Percentiles rank a stretch among this genome's conserved stretches.
These are phyloP conservation scores for Candida insectorum DNA, from an alignment of 805 yeast genomes.

Conservation along the genomic window DNA sequence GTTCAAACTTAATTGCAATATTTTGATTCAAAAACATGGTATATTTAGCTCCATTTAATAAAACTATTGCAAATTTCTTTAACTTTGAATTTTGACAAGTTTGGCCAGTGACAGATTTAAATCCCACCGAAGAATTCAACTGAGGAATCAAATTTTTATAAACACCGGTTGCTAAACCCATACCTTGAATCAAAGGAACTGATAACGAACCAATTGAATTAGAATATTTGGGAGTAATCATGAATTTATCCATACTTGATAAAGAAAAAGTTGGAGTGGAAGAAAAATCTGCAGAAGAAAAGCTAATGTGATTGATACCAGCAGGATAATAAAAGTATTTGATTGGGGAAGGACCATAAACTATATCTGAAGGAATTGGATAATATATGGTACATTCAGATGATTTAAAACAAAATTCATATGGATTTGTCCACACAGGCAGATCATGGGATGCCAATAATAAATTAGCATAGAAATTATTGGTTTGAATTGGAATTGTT, in stretches of 20 bases:
- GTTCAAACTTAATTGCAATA: constrained; percentile 12
- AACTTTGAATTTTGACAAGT: constrained; percentile 13
- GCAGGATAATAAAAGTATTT: constrained; percentile 15
- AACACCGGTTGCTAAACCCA: constrained; percentile 73
- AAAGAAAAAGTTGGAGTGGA: constrained; percentile 7
- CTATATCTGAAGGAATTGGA: constrained; percentile 12
- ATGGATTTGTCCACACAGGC: constrained; percentile 16
- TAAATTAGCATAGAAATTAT: constrained; percentile 15
- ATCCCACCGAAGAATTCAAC: constrained; percentile 51
- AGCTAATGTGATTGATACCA: constrained; percentile 14
- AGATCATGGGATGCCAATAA: constrained; percentile 11
- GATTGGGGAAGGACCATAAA: constrained; percentile 13
- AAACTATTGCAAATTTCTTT: constrained; percentile 12
- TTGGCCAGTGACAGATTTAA: constrained; percentile 9
- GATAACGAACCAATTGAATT: constrained; percentile 44
- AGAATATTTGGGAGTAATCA: constrained; percentile 12
- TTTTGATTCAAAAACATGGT: constrained; percentile 21
- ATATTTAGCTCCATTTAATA: constrained; percentile 15
- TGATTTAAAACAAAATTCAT: constrained; percentile 10
- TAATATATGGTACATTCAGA: constrained; percentile 10
- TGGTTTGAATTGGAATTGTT: constrained; percentile 14
- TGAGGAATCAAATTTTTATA: constrained; percentile 49
- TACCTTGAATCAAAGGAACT: constrained; percentile 73
- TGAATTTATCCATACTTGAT: constrained; percentile 11
- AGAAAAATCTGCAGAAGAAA: constrained; percentile 10